Conservation (phyloP, 768 basidiomycete genomes). For the Gloeopeniophorella convolvens region DNA sequence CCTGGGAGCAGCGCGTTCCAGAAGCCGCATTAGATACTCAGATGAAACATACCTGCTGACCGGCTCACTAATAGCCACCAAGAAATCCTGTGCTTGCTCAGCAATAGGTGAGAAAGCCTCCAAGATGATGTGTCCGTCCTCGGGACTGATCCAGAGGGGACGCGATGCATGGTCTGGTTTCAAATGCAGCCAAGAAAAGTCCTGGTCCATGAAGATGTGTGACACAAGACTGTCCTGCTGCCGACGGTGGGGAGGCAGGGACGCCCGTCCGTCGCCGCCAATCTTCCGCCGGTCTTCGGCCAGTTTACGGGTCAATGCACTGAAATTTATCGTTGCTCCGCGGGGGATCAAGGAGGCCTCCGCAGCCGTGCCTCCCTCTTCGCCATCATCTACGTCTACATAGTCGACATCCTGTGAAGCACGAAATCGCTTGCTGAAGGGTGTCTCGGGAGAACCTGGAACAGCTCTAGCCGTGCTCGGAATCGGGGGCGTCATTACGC, state of each 20-base stretch:
- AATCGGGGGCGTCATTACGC: neutral
- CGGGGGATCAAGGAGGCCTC: conserved; percentile 48
- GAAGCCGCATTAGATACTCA: conserved; percentile 27
- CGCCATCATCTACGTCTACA: conserved; percentile 46
- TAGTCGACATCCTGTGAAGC: conserved; percentile 51
- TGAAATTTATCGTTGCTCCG: conserved; percentile 81
- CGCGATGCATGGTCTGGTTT: conserved; percentile 89
- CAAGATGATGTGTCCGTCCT: conserved; percentile 88
- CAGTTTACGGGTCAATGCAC: conserved; percentile 73
- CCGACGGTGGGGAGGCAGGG: conserved; percentile 57
- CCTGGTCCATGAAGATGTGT: conserved; percentile 77
- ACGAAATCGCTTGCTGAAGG: conserved; percentile 36
- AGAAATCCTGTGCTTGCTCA: conserved; percentile 96
- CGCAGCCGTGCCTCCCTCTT: conserved; percentile 44
- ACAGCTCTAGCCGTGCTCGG: neutral
- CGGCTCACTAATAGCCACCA: conserved; percentile 97
- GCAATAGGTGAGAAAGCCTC: conserved; percentile 98
- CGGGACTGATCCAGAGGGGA: conserved; percentile 94
- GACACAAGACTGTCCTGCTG: conserved; percentile 74
- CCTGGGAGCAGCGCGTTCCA: conserved; percentile 37
- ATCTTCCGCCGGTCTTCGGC: conserved; percentile 49
- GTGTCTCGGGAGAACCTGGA: conserved; percentile 23
- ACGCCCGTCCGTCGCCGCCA: conserved; percentile 39
- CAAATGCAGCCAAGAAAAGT: conserved; percentile 81
- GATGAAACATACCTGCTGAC: conserved; percentile 79